These are phyloP conservation scores for Powellomyces hirtus DNA, from an alignment of 192 early-diverging fungal genomes.

Conservation along the genomic window DNA sequence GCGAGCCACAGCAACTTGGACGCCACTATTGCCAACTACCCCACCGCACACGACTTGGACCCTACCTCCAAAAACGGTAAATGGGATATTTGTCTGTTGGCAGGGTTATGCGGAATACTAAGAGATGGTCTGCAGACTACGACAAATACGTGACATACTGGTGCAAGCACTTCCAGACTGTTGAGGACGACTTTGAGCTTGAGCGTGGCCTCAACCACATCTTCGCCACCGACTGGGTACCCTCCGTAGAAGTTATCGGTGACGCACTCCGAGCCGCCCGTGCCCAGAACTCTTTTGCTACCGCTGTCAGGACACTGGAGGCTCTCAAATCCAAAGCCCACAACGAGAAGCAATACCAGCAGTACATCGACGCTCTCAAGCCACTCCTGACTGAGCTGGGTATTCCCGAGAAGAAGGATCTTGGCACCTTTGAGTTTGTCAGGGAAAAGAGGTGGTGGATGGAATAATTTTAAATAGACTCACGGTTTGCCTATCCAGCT, in stretches of 20 bases:
- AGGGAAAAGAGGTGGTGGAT: conserved; percentile 44
- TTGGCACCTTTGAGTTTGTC: conserved; percentile 58
- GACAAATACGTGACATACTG: conserved; percentile 51
- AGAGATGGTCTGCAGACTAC: too few species aligned
- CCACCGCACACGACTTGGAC: conserved; percentile 43
- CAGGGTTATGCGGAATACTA: too few species aligned
- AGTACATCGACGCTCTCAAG: conserved; percentile 84
- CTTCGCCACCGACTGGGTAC: conserved; percentile 94
- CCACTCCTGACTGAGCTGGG: conserved; percentile 87
- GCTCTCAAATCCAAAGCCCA: conserved; percentile 87
- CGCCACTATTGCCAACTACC: conserved; percentile 26
- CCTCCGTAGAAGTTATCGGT: conserved; percentile 79
- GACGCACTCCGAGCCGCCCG: conserved; percentile 87
- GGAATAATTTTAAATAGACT: too few species aligned
- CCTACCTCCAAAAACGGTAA: conserved; percentile 45
- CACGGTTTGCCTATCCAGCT: too few species aligned
- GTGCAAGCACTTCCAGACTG: conserved; percentile 50
- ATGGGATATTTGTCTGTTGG: too few species aligned
- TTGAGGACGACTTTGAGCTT: conserved; percentile 94
- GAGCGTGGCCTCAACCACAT: conserved; percentile 97
- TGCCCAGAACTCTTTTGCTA: conserved; percentile 91
- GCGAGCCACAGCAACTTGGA: conserved; percentile 20
- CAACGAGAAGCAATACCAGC: conserved; percentile 80
- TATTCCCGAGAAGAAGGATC: conserved; percentile 82
- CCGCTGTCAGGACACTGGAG: conserved; percentile 91